phyloP scores from a whole-genome alignment of 2,329 filamentous ascomycete genomes.

The Fusarium secorum region DNA sequence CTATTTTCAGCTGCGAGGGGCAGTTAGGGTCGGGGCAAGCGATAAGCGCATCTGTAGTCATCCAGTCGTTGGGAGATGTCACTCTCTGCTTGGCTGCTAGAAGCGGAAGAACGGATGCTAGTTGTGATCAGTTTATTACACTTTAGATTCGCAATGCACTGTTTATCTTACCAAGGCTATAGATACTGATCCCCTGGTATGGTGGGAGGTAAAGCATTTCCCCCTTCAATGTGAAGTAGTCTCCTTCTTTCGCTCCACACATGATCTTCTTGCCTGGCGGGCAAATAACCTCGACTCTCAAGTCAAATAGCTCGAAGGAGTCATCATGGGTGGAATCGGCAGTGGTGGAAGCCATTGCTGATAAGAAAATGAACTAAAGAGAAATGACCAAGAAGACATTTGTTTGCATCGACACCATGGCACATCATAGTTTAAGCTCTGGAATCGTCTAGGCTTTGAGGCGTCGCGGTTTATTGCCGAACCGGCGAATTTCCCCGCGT shows the following conservation, averaged over 20 bases:
- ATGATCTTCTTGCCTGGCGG: background rate
- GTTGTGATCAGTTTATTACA: no score
- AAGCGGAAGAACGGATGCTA: background rate
- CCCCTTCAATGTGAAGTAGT: background rate
- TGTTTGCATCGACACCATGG: no score
- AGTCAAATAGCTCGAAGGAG: background rate
- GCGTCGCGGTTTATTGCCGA: rapidly evolving
- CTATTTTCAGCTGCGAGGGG: background rate
- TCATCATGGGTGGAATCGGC: background rate
- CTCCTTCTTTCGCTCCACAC: background rate
- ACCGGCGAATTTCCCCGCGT: background rate
- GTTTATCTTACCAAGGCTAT: background rate
- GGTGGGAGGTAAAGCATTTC: background rate
- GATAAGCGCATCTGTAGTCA: background rate
- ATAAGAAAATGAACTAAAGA: background rate
- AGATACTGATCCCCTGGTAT: background rate
- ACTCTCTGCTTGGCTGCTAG: background rate
- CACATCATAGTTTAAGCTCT: background rate
- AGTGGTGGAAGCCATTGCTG: background rate
- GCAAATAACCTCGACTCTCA: background rate
- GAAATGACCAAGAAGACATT: rapidly evolving
- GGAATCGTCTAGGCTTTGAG: background rate
- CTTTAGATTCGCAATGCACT: no score
- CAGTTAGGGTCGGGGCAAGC: background rate
- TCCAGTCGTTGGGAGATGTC: background rate